Conservation (phyloP, 2,329 filamentous ascomycete species). For the Thielaviopsis punctulata region DNA sequence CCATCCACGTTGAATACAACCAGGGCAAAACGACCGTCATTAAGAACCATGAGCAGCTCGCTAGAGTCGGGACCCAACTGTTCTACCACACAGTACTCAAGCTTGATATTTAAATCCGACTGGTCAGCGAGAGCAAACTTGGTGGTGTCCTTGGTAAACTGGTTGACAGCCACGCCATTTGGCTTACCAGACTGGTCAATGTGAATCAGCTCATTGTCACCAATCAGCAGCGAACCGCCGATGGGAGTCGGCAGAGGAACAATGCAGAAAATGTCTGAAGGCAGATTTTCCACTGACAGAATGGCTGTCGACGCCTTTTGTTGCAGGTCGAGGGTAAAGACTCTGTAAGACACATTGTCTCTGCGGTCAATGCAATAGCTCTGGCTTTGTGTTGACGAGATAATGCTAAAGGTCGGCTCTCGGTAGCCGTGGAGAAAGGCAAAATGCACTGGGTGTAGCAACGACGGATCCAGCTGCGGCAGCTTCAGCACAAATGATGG, state of each 20-base stretch:
- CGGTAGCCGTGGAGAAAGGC: constrained; percentile 93
- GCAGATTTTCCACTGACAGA: constrained; percentile 67
- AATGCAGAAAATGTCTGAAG: constrained; percentile 72
- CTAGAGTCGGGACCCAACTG: constrained; percentile 59
- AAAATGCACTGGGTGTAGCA: constrained; percentile 80
- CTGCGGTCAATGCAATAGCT: constrained; percentile 68
- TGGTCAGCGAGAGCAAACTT: constrained; percentile 77
- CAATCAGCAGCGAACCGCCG: constrained; percentile 73
- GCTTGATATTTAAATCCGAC: constrained; percentile 56
- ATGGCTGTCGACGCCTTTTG: constrained; percentile 87
- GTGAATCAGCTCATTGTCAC: constrained; percentile 81
- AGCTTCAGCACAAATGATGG: constrained; percentile 87
- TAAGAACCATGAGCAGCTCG: constrained; percentile 69
- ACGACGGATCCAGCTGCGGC: constrained; percentile 68
- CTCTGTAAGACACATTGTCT: constrained; percentile 77
- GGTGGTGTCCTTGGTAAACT: constrained; percentile 68
- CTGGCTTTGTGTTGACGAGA: constrained; percentile 58
- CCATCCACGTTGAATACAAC: constrained; percentile 78
- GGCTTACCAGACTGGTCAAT: constrained; percentile 90
- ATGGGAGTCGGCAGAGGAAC: constrained; percentile 71
- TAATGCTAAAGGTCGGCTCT: constrained; percentile 89
- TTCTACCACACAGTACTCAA: constrained; percentile 70
- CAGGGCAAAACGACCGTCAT: constrained; percentile 56
- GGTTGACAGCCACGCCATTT: constrained; percentile 82
- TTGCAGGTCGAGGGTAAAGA: constrained; percentile 87